Base-by-base conservation (phyloP, 1,284 basidiomycete species). In the Tylopilus orsonianus region DNA sequence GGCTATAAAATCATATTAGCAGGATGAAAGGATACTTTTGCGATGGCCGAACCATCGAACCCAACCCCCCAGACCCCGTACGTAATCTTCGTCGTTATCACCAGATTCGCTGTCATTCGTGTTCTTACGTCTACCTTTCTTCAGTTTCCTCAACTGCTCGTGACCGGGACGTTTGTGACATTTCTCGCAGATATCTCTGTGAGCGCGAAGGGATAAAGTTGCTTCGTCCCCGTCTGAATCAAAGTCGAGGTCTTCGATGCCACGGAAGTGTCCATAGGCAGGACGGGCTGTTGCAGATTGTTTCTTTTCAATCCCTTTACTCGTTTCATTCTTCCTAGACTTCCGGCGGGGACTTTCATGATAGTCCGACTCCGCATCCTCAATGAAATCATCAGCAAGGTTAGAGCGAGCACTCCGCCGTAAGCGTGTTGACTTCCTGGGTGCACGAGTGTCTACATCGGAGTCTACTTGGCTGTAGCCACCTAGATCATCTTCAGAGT, bases 21-120 rank as follows among this genome's bases (percentile, higher is more conserved):
- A 22, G 30, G 6, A 41, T 49, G 41, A 54, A 50, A 19, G 22
- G 39, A 38, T 13, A 39, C 30, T 45, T 26, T 2, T 19, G 27
- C 18, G 10, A 48, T 20, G 51, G 52, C 35, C 79, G 48, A 63
- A 89, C 87, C 91, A 94, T 71, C 84, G 78, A 49, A 93, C 81
- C 92, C 92, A 95, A 22, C 92, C 92, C 19, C 88, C 87, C 35
- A 89, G 69, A 5, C 64, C 64, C n/a, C 63, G 67, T 6, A 82
- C 67, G 39, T 72, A 71, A 45, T 83, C 80, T 38, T 81, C 78
- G 22, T 80, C 78, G 20, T 79, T 77, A n/a, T 78, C 79, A 8
- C 74, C 69, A 46, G 57, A 51, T 47, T 47, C 58, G 8, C 5
- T 71, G 48, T 76, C 70, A 18, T 71, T 68, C 8, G 66, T 68